Base-by-base conservation (phyloP, 805 yeast species). In the Barnettozyma wickerhamii region DNA sequence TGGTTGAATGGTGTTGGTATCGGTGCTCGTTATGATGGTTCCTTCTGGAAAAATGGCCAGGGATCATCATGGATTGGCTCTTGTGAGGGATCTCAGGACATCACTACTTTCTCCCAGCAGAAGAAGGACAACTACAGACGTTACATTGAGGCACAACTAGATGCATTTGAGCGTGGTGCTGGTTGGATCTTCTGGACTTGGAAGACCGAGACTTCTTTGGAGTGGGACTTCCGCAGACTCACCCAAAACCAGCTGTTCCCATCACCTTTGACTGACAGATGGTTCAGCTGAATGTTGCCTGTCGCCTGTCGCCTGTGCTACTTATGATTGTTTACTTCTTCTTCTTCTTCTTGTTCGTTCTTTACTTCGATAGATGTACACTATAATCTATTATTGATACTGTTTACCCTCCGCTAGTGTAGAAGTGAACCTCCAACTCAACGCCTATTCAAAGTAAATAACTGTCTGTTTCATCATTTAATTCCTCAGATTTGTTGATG, bases 181-280 rank as follows among this genome's bases (percentile, higher is more conserved):
- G 98, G 98, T 24, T 90, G 96, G 96, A 75, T 87, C 43, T 83
- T 85, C 70, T 90, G 97, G 97, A 77, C 83, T 61, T 89, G 87
- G 83, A 90, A 89, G 71, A 84, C 95, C 20, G 96, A 90, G 65
- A 64, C 64, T 50, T 69, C 86, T 17, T 60, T 82, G 40, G 96
- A 90, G 61, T 90, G 97, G 97, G 95, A 86, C 64, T 73, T 85
- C 67, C 69, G 71, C 53, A 66, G 68, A 48, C 73, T 90, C 52
- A 62, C 75, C 17, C 68, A 62, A 15, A 61, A 74, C 41, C 81
- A 77, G 20, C 58, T 87, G 30, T 81, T 90, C 74, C 96, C 97
- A 35, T 83, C 77, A 60, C 96, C 97, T 20, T 66, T 88, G 31
- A 60, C 66, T 40, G 79, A 69, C 50, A 79, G 96, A 64, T 63